phyloP scores from a whole-genome alignment of 73 alveolate species.

The Paramecium tetraurelia region DNA sequence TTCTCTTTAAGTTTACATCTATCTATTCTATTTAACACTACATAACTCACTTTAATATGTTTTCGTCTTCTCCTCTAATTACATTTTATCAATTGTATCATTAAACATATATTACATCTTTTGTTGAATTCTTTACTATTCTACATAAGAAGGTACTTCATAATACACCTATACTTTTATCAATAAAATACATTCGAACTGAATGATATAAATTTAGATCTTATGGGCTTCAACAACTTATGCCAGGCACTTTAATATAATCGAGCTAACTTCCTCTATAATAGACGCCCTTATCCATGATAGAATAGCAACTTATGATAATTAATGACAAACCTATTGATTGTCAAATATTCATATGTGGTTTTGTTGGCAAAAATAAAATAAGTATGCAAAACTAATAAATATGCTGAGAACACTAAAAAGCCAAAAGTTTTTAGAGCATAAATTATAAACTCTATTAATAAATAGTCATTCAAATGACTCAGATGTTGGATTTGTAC shows the following conservation, averaged over 20 bases:
- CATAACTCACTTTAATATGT: neutral
- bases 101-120: neutral
- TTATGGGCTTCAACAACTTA: neutral
- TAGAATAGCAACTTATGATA: neutral
- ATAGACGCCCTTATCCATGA: neutral
- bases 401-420: neutral
- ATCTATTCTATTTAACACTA: neutral
- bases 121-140: neutral
- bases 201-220: neutral
- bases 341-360: constrained; percentile 24
- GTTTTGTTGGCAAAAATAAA: constrained; percentile 7
- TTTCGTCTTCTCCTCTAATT: neutral
- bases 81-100: neutral
- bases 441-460: neutral
- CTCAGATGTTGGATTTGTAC: neutral
- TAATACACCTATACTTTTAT: neutral
- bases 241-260: neutral
- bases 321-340: neutral
- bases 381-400: constrained; percentile 43
- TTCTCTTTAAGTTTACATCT: neutral
- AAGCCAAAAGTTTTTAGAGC: neutral
- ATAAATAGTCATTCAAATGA: neutral
- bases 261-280: neutral
- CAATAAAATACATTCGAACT: neutral
- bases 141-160: neutral